Base-by-base conservation (phyloP, 2,329 filamentous ascomycete species). In the Orbilia javanica region DNA sequence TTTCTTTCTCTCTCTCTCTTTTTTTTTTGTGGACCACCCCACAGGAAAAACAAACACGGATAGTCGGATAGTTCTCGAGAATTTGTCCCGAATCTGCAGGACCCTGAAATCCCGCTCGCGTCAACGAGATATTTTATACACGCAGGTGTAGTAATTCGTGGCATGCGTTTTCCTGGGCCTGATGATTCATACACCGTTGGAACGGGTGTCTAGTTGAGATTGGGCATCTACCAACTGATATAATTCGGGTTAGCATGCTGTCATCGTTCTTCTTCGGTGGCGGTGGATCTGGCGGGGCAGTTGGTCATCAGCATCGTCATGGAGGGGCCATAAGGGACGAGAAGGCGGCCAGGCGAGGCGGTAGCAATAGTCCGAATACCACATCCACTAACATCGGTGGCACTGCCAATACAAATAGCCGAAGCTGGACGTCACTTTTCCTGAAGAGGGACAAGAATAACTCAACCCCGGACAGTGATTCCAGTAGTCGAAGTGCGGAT, bases 121-220 rank as follows among this genome's bases (percentile, higher is more conserved):
- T 75, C 64, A 55, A 64, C 68, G 29, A 27, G 29, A 39, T 39
- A 57, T 46, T 36, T 5, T 34, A 72, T 57, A 72, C 64, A 64
- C 48, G n/a, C 34, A 20, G 65, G 72, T 57, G 42, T 44, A 44
- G 55, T 69, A 69, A 70, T 70, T 76, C 65, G 72, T 76, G 72
- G 72, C 72, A 76, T 76, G 72, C 65, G 42, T 75, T 42, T 62
- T 31, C 46, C 55, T 42, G 71, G 63, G 57, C 71, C 71, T 36
- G 71, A 75, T 75, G 71, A 75, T 75, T 75, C 71, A 75, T 57
- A 42, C 44, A 53, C 25, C 57, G 53, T 36, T 8, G 55, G 42
- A 69, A 69, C 71, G 53, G 71, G 71, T 75, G 71, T 75, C 71
- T 69, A 52, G 71, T 55, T 75, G 64, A 75, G 71, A 75, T 75